phyloP scores from a whole-genome alignment of 2,329 filamentous ascomycete species.

The Penicillium hordei region DNA sequence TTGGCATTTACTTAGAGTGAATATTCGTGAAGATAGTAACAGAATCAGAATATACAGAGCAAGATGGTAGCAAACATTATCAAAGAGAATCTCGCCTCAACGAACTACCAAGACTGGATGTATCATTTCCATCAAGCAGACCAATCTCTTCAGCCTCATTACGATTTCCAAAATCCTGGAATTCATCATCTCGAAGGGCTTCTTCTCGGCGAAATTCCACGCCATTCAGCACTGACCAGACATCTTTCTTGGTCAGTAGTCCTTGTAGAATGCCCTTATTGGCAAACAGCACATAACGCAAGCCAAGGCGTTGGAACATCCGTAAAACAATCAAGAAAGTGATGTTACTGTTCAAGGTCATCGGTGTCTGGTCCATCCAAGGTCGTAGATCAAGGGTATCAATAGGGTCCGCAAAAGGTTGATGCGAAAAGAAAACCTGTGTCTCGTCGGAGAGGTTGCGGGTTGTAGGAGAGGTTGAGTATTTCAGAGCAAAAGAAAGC shows the following conservation, averaged over 20 bases:
- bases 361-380: slow-evolving; percentile 99
- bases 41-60: neutral
- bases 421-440: slow-evolving; percentile 80
- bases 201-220: slow-evolving; percentile 55
- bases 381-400: slow-evolving; percentile 82
- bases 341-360: slow-evolving; percentile 76
- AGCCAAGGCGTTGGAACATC: slow-evolving; percentile 92
- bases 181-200: slow-evolving; percentile 30
- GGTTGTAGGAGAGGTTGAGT: slow-evolving; percentile 51
- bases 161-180: slow-evolving; percentile 29
- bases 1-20: neutral
- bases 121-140: slow-evolving; percentile 38
- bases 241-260: slow-evolving; percentile 93
- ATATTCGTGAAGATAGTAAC: neutral
- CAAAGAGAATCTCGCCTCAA: slow-evolving; percentile 34
- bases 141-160: slow-evolving; percentile 38
- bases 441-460: slow-evolving; percentile 64
- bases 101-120: slow-evolving; percentile 34
- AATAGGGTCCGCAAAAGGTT: slow-evolving; percentile 74
- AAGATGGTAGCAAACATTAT: slow-evolving; percentile 8
- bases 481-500: slow-evolving; percentile 74
- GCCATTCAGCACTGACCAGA: slow-evolving; percentile 88
- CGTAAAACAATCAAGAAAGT: slow-evolving; percentile 80
- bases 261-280: slow-evolving; percentile 81
- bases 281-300: slow-evolving; percentile 85